These are phyloP conservation scores for Phyllostachys edulis DNA, from an alignment of 176 grass and related monocot species.

Conservation along the genomic window DNA sequence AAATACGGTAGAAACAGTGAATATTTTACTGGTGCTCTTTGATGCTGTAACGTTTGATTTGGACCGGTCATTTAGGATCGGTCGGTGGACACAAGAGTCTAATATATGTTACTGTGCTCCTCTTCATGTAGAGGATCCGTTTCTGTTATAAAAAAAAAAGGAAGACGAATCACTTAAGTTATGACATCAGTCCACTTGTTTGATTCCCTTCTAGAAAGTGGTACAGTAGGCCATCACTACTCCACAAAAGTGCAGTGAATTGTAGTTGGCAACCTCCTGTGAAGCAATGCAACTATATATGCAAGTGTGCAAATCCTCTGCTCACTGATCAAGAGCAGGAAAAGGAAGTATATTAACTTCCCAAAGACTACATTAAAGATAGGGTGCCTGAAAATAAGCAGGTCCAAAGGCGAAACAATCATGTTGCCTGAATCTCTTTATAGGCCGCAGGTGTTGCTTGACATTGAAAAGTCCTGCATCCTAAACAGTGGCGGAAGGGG, in stretches of 20 bases:
- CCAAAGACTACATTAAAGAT: neutral
- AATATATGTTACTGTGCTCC: too few relatives aligned
- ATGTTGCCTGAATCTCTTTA: neutral
- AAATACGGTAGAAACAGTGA: too few relatives aligned
- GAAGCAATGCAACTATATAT: neutral
- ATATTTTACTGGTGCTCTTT: too few relatives aligned
- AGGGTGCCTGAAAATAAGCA: neutral
- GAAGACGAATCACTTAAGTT: neutral
- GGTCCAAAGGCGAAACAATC: neutral
- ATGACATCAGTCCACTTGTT: neutral
- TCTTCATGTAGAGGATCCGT: too few relatives aligned
- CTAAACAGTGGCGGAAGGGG: too few relatives aligned
- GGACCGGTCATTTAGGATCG: too few relatives aligned
- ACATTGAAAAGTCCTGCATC: neutral
- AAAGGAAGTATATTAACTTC: neutral
- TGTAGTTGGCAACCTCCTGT: neutral
- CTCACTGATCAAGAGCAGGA: neutral
- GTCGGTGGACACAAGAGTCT: too few relatives aligned
- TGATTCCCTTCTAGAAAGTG: neutral
- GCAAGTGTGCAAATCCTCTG: neutral
- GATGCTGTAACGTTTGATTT: too few relatives aligned
- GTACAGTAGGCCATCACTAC: neutral
- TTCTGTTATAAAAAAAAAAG: too few relatives aligned
- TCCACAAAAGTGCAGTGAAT: neutral
- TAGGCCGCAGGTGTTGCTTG: neutral